Evolutionary conservation across 202 grass and related monocot species (phyloP), one percentile per base, ranked within the genome.

Genomic region (Elaeis oleifera): DNA sequence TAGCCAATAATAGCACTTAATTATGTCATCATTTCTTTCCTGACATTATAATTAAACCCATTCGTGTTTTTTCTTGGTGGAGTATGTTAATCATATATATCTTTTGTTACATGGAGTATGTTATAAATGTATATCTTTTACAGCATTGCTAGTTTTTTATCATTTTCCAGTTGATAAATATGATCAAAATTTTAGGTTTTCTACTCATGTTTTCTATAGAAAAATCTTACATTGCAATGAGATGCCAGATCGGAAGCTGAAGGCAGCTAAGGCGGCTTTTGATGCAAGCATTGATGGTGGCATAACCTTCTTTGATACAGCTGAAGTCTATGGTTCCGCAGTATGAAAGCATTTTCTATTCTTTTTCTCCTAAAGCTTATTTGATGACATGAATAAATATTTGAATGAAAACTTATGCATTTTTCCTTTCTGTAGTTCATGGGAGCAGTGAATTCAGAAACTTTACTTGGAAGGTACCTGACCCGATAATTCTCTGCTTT

Each of bases 221-320:
- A 44, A 44, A 44, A 44, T 44, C 8, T 44, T 11, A 44, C 36
- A 44, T 44, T 44, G 36, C 36, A 44, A 44, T 44, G 54, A 63
- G 27, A 60, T 62, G 51, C 2, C 79, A 96, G 91, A 88, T 23
- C 83, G 86, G 76, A 90, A 78, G 59, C 18, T 88, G 56, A 90
- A 85, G 70, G 87, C 75, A 19, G 91, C 91, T 4, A 84, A 85
- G 62, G 87, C 60, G 21, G 91, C 91, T n/a, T 96, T 96, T 11
- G 71, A 90, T 66, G 69, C 67, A 8, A 96, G 91, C 67, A 81
- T 96, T 70, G 76, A 96, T 29, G 69, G 18, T 17, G 91, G 91
- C 24, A 88, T 96, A 77, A 88, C 86, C 18, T 95, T 90, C 75
- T 87, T 95, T 16, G 86, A 90, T 70, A 96, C 87, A 8, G 87